Evolutionary conservation across 2,329 filamentous ascomycete species (phyloP), one percentile per base, ranked within the genome.

Genomic region (Neonectria neomacrospora): DNA sequence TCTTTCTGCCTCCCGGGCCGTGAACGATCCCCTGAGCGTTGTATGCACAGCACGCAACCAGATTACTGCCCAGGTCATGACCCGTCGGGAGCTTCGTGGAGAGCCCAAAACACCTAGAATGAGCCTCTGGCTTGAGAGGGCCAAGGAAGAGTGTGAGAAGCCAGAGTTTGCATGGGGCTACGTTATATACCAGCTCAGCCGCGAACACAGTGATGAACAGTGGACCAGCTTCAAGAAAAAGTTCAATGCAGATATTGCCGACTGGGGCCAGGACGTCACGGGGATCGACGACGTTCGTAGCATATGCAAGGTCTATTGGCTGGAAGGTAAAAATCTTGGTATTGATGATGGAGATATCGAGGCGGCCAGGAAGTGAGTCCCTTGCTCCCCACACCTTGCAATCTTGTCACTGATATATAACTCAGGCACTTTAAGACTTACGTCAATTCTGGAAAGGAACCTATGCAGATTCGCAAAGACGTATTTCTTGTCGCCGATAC

Each of bases 271-370:
- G 1, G 45, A 12, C 3, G 3, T 32, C 9, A 7, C 16, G 1
- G 45, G 11, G 3, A 50, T 50, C 7, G 45, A 50, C 16, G 26
- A 32, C 2, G 10, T 50, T 16, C 45, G 45, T n/a, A 32, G 12
- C 16, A 30, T 32, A 5, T 30, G 26, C 26, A 32, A 50, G n/a
- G 28, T 50, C 3, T 26, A 50, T 16, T 32, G 26, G 45, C 26
- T 30, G 4, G 26, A 50, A 9, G 45, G 45, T 10, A 32, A 32
- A n/a, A n/a, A 32, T 26, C 26, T 50, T 0, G n/a, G 26, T 20
- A 50, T 50, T 18, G 26, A 50, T 12, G 45, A 50, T 12, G 45
- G 45, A 50, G n/a, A 50, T 7, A 20, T 50, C 7, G 45, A 50
- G 12, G 45, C 45, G 10, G 45, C 26, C 9, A 50, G 20, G 9